phyloP scores from a whole-genome alignment of 2,329 filamentous ascomycete genomes.

The Fragosphaeria purpurea region DNA sequence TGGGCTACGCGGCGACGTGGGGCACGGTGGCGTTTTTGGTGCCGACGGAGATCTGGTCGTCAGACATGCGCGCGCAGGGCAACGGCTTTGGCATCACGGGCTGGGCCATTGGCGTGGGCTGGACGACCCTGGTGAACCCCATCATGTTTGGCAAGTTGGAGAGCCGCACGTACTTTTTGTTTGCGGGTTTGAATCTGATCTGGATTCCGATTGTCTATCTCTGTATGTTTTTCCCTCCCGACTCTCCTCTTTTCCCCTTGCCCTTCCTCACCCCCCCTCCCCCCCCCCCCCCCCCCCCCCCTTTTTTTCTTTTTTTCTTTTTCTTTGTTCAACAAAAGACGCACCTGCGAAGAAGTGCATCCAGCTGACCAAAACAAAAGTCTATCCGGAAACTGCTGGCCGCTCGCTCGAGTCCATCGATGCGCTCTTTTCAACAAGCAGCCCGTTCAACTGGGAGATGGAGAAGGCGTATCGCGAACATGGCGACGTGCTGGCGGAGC shows the following conservation, averaged over 20 bases:
- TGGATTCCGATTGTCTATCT: conserved; percentile 40
- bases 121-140: conserved; percentile 41
- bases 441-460: conserved; percentile 24
- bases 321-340: conserved; percentile 13
- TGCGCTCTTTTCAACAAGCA: conserved; percentile 36
- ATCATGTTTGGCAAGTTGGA: conserved; percentile 39
- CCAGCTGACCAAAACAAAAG: not conserved
- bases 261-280: too few relatives aligned
- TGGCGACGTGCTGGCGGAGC: conserved; percentile 11
- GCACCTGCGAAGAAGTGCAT: conserved; percentile 6
- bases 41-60: conserved; percentile 47
- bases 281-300: too few relatives aligned
- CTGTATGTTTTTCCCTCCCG: conserved; percentile 14
- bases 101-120: conserved; percentile 48
- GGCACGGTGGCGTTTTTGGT: conserved; percentile 38
- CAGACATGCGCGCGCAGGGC: conserved; percentile 46
- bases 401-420: conserved; percentile 43
- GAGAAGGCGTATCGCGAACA: conserved; percentile 10
- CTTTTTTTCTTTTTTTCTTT: not conserved
- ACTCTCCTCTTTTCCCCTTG: not conserved
- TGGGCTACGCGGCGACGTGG: conserved; percentile 41
- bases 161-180: conserved; percentile 41
- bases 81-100: conserved; percentile 49
- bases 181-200: conserved; percentile 39
- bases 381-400: conserved; percentile 32